Evolutionary conservation across 1,284 basidiomycete species (phyloP).

Genomic region (Phylloboletellus chloephorus): DNA sequence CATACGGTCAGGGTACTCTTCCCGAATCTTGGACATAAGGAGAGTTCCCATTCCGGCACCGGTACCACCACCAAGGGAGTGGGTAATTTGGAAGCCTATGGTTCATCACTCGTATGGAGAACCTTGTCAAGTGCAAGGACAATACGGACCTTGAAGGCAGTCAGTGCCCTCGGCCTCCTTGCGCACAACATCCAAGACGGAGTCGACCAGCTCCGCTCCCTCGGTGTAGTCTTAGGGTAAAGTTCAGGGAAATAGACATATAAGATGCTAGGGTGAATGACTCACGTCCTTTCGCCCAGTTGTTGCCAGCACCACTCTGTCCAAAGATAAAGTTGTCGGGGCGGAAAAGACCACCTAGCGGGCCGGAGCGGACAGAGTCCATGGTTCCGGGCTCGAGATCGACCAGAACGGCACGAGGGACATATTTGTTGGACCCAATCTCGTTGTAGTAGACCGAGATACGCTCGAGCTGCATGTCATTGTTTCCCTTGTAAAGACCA

Average conservation of each 20-base stretch:
- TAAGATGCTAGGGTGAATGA: constrained; percentile 19
- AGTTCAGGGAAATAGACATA: background rate
- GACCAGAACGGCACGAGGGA: constrained; percentile 91
- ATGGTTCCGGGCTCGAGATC: constrained; percentile 97
- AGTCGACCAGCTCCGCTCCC: constrained; percentile 94
- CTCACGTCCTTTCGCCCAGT: constrained; percentile 93
- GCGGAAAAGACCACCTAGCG: constrained; percentile 83
- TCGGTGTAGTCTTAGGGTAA: constrained; percentile 79
- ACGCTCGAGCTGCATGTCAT: constrained; percentile 95
- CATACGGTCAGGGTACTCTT: constrained; percentile 96
- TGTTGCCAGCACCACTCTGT: constrained; percentile 90
- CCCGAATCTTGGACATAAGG: constrained; percentile 85
- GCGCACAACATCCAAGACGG: constrained; percentile 84
- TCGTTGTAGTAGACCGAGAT: constrained; percentile 97
- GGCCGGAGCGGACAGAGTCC: constrained; percentile 88
- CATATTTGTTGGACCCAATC: constrained; percentile 88
- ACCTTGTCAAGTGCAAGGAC: background rate
- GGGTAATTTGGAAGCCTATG: constrained; percentile 90
- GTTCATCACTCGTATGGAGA: background rate
- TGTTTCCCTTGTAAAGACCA: constrained; percentile 89
- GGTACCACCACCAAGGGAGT: constrained; percentile 96
- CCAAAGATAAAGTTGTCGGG: constrained; percentile 95
- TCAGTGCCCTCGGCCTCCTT: constrained; percentile 91
- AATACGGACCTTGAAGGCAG: constrained; percentile 74
- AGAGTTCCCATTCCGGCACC: constrained; percentile 92